These are phyloP conservation scores for Penicillium sp. DNA, from an alignment of 2,329 filamentous ascomycete genomes.

Conservation along the genomic window DNA sequence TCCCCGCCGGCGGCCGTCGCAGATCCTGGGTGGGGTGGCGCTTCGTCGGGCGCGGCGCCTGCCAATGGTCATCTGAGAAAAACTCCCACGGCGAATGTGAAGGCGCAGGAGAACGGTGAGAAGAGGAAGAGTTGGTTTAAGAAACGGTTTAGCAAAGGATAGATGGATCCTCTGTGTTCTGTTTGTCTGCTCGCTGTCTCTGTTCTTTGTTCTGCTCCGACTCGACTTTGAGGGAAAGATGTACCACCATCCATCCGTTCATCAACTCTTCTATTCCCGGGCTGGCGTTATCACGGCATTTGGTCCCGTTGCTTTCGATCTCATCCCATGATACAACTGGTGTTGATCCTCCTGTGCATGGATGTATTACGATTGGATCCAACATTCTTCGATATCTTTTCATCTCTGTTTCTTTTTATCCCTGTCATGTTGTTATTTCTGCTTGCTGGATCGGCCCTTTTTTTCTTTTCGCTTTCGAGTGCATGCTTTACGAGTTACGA, in stretches of 20 bases:
- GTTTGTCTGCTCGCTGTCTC: not conserved
- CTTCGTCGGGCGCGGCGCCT: constrained; percentile 29
- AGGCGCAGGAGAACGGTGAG: constrained; percentile 45
- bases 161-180: not conserved
- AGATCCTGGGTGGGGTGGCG: constrained; percentile 29
- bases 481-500: constrained; percentile 29
- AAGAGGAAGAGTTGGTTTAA: constrained; percentile 93
- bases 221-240: constrained; percentile 8
- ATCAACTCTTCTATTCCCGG: constrained; percentile 1
- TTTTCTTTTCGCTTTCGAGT: not conserved
- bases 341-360: not conserved
- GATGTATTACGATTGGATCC: not conserved
- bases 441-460: not conserved
- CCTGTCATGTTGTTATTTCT: constrained; percentile 7
- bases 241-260: constrained; percentile 12
- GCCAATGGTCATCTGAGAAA: constrained; percentile 19
- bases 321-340: not conserved
- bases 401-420: not conserved
- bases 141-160: constrained; percentile 69
- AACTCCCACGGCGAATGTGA: constrained; percentile 19
- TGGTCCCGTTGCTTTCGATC: not conserved
- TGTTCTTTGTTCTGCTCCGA: not conserved
- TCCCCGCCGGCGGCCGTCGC: constrained; percentile 19
- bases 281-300: not conserved
- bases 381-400: not conserved